Evolutionary conservation across 768 basidiomycete genomes (phyloP), one percentile per base, ranked within the genome.

Genomic region (Pilatotrama ljubarskyi): DNA sequence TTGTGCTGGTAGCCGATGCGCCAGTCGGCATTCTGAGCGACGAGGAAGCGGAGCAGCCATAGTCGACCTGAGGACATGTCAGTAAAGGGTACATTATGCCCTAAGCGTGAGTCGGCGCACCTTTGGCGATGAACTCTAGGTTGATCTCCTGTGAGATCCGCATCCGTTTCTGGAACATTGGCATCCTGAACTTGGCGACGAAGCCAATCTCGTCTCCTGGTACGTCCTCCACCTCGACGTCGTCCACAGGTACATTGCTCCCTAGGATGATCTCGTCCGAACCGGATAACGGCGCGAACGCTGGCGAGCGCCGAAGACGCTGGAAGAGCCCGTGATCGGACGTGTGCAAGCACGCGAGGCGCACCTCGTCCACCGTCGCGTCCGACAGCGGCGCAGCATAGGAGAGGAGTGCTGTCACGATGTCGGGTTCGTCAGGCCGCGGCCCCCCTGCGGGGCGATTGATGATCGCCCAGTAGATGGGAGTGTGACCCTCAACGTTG

Each of bases 401-500:
- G 5, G 77, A 76, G 46, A 90, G 74, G 20, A 90, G 72, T 0
- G 80, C 78, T 18, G 84, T 70, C 4, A 88, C 62, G 22, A 81
- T 68, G 25, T 74, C 69, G 32, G 68, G 51, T 6, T 65, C 68
- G 20, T 42, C 53, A 18, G 11, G 55, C 18, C 32, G 58, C 5
- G 51, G 11, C n/a, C 50, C 17, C 26, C 62, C 64, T 6, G 76
- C 68, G 0, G 78, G 78, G 2, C 79, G 80, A 56, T 87, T 88
- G 22, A 90, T 73, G 62, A 90, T 83, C 0, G 84, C 84, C 90
- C 90, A 91, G 67, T 90, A 90, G 2, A 91, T 63, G 0, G 87
- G 84, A 0, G 84, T 84, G 65, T 85, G 87, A 0, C 75, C 76
- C 64, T 90, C 89, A 37, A 90, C 83, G 9, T 76, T 83, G 26